phyloP scores from a whole-genome alignment of 345 rosid species.

The Brassica cretica region DNA sequence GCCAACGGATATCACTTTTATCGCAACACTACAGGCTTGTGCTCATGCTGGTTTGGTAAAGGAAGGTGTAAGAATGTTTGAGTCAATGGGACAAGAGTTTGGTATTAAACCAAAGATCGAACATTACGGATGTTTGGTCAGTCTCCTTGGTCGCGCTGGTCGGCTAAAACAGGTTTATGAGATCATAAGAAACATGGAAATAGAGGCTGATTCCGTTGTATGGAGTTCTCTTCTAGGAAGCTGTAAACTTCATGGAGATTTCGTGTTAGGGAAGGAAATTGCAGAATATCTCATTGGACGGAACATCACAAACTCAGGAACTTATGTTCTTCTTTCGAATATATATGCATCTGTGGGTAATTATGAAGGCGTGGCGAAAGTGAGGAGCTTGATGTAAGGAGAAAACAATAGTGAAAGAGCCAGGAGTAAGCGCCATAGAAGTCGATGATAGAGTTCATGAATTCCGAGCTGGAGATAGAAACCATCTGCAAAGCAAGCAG shows the following conservation, averaged over 20 bases:
- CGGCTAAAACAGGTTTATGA: slow-evolving; percentile 54
- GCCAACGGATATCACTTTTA: slow-evolving; percentile 64
- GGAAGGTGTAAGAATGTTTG: slow-evolving; percentile 58
- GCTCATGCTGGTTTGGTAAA: slow-evolving; percentile 70
- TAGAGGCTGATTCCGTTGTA: slow-evolving; percentile 56
- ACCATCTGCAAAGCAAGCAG: slow-evolving; percentile 46
- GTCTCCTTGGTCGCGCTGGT: slow-evolving; percentile 70
- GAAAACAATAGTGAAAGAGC: slow-evolving; percentile 59
- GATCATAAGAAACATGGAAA: slow-evolving; percentile 48
- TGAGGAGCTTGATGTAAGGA: slow-evolving; percentile 76
- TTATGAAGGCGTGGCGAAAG: slow-evolving; percentile 60
- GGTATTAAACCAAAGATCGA: slow-evolving; percentile 70
- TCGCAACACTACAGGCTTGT: slow-evolving; percentile 64
- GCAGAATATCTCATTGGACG: slow-evolving; percentile 56
- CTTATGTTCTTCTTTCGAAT: slow-evolving; percentile 65
- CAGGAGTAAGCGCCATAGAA: slow-evolving; percentile 69
- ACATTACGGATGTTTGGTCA: slow-evolving; percentile 81
- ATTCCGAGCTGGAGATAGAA: slow-evolving; percentile 57
- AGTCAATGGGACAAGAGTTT: slow-evolving; percentile 51
- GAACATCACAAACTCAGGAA: slow-evolving; percentile 59
- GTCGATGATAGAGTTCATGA: slow-evolving; percentile 56
- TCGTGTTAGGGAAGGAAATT: slow-evolving; percentile 62
- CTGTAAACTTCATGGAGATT: slow-evolving; percentile 58
- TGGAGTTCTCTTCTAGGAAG: slow-evolving; percentile 78
- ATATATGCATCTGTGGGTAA: slow-evolving; percentile 60